A percentile compares a stretch with the other conserved stretches of the same genome.
These are phyloP conservation scores for Circinella umbellata DNA, from an alignment of 371 early-diverging fungal genomes.

Conservation along the genomic window DNA sequence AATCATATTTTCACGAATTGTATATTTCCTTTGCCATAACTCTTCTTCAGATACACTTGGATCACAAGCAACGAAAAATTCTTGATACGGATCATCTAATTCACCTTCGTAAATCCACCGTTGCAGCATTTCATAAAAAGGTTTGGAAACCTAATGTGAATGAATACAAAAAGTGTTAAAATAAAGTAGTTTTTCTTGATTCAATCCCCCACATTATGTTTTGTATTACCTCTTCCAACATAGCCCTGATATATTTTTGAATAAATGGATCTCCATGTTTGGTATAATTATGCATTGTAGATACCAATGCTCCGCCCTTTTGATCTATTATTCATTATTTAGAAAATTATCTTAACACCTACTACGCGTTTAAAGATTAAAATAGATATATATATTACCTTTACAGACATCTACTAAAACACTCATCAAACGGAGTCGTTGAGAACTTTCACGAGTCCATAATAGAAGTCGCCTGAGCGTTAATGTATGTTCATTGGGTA, in stretches of 20 bases:
- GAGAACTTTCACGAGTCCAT: constrained; percentile 84
- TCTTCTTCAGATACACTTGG: constrained; percentile 64
- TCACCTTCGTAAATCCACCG: constrained; percentile 97
- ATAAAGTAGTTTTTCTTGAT: too few species aligned
- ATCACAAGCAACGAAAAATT: constrained; percentile 86
- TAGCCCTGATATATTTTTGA: constrained; percentile 74
- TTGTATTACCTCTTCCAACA: constrained; percentile 69
- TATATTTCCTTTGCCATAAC: constrained; percentile 84
- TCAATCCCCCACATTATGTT: constrained; percentile 20
- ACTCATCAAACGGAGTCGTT: constrained; percentile 75
- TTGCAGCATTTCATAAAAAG: constrained; percentile 89
- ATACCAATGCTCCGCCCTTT: constrained; percentile 84
- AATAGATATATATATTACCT: constrained; percentile 36
- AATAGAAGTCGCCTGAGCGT: constrained; percentile 85
- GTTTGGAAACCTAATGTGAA: constrained; percentile 67
- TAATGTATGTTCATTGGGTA: constrained; percentile 56
- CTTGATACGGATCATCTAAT: constrained; percentile 90
- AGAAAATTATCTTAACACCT: neutral
- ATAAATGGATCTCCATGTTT: constrained; percentile 93
- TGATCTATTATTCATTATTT: constrained; percentile 30
- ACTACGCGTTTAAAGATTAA: neutral
- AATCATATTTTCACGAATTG: constrained; percentile 76
- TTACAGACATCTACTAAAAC: constrained; percentile 65
- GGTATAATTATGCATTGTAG: constrained; percentile 78
- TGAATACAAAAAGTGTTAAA: neutral